phyloP scores from a whole-genome alignment of 2,329 filamentous ascomycete species.

The Sclerotinia trifoliorum region DNA sequence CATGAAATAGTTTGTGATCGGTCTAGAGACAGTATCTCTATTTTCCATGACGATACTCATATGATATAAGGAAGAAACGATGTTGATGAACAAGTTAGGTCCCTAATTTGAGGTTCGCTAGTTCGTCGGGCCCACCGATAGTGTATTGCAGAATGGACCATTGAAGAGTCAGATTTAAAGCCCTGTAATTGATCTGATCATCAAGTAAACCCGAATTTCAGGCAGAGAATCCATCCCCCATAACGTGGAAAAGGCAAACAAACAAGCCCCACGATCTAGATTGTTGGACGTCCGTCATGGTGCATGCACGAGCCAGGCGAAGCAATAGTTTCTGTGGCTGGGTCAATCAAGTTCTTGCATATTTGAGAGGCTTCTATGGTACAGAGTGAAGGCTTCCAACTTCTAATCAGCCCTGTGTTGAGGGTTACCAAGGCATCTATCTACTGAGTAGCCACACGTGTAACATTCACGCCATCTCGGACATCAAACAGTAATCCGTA shows the following conservation, averaged over 20 bases:
- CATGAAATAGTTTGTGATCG: not conserved
- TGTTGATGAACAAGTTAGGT: slow-evolving; percentile 24
- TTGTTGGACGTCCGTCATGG: slow-evolving; percentile 17
- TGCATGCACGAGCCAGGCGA: slow-evolving; percentile 18
- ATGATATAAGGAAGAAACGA: slow-evolving; percentile 17
- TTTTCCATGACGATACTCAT: slow-evolving; percentile 1
- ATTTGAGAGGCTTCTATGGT: slow-evolving; percentile 19
- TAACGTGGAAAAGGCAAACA: slow-evolving; percentile 12
- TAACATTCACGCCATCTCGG: not conserved
- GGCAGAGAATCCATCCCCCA: slow-evolving; percentile 17
- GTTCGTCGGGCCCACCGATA: slow-evolving; percentile 31
- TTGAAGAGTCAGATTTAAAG: slow-evolving; percentile 15
- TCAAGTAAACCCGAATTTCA: slow-evolving; percentile 14
- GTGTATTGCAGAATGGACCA: slow-evolving; percentile 22
- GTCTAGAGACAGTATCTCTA: not conserved
- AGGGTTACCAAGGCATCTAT: not conserved
- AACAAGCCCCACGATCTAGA: slow-evolving; percentile 16
- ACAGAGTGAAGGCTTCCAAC: not conserved
- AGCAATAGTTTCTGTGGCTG: slow-evolving; percentile 19
- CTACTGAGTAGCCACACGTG: not conserved
- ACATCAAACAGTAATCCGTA: not conserved
- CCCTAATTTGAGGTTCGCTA: slow-evolving; percentile 23
- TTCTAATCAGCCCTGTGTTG: not conserved
- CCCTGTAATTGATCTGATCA: slow-evolving; percentile 20
- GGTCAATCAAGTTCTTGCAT: slow-evolving; percentile 3